phyloP scores from a whole-genome alignment of 345 rosid species.

The Raphanus raphanistrum region DNA sequence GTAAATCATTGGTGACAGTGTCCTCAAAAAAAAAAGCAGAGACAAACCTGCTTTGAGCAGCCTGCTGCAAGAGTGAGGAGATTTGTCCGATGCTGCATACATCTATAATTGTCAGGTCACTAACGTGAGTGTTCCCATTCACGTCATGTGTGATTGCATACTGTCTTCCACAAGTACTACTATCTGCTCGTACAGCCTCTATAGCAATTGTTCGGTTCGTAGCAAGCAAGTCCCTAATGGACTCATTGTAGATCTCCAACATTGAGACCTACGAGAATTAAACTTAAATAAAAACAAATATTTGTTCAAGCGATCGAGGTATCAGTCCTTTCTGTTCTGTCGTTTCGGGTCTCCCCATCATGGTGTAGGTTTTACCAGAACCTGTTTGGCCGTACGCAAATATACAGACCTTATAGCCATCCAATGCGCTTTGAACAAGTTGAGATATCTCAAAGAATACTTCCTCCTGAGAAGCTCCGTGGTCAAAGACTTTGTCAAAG shows the following conservation, averaged over 20 bases:
- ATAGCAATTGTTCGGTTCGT: conserved; percentile 40
- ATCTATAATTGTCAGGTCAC: not conserved
- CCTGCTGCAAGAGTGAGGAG: conserved; percentile 71
- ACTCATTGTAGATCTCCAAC: conserved; percentile 81
- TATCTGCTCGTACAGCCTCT: conserved; percentile 48
- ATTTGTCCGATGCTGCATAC: conserved; percentile 19
- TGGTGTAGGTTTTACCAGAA: conserved; percentile 95
- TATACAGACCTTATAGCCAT: conserved; percentile 78
- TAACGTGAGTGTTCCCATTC: conserved; percentile 51
- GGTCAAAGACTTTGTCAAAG: conserved; percentile 83
- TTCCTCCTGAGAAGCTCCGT: conserved; percentile 78
- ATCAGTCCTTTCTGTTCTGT: conserved; percentile 78
- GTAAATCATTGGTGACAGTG: not conserved
- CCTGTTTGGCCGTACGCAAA: conserved; percentile 99
- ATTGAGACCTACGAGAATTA: not conserved
- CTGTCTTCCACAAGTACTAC: conserved; percentile 51
- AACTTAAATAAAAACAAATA: conserved; percentile 28
- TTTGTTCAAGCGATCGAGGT: conserved; percentile 89
- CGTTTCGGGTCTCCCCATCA: conserved; percentile 92
- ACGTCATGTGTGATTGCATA: conserved; percentile 78
- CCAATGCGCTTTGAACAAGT: conserved; percentile 88
- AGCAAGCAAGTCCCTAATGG: conserved; percentile 72
- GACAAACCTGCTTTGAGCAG: conserved; percentile 78
- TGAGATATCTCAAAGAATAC: conserved; percentile 89
- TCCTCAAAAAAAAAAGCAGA: not conserved